Conservation (phyloP, 2,329 filamentous ascomycete genomes). For the Phialemoniopsis sp. region DNA sequence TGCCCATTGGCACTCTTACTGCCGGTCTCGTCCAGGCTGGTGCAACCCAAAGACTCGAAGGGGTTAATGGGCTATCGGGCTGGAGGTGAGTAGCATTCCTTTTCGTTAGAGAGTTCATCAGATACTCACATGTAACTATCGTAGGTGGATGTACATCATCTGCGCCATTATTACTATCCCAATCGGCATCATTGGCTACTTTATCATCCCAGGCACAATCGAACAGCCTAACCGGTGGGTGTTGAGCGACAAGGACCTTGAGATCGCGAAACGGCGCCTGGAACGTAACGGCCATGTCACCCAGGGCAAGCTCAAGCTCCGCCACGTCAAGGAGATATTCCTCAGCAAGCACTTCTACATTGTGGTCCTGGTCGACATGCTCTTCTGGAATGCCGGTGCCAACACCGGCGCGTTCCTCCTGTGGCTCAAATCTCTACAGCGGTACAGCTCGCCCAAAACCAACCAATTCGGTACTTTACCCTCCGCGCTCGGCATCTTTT, state of each 20-base stretch:
- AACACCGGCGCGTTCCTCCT: constrained; percentile 46
- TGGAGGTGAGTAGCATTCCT: no score
- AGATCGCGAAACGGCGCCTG: constrained; percentile 38
- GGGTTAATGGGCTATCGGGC: constrained; percentile 37
- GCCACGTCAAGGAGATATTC: constrained; percentile 25
- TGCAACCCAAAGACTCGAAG: constrained; percentile 35
- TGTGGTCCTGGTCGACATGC: constrained; percentile 43
- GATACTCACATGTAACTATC: no score
- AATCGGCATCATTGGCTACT: constrained; percentile 12
- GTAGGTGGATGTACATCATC: no score
- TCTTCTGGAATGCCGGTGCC: constrained; percentile 54
- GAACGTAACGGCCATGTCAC: constrained; percentile 34
- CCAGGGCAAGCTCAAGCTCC: constrained; percentile 25
- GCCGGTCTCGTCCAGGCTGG: constrained; percentile 45
- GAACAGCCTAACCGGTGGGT: constrained; percentile 45
- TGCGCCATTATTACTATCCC: constrained; percentile 13
- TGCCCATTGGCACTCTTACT: constrained; percentile 46
- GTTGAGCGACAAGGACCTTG: constrained; percentile 40
- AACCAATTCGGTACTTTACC: no score
- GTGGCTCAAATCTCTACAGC: constrained; percentile 53
- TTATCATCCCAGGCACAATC: constrained; percentile 11
- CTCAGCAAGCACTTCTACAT: constrained; percentile 43
- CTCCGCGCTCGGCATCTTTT: constrained; percentile 54
- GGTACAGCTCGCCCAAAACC: constrained; percentile 38
- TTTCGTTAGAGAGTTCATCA: no score